Evolutionary conservation across 495 filamentous ascomycete species (phyloP), one percentile per base, ranked within the genome.

Genomic region (Neurospora hispaniola): DNA sequence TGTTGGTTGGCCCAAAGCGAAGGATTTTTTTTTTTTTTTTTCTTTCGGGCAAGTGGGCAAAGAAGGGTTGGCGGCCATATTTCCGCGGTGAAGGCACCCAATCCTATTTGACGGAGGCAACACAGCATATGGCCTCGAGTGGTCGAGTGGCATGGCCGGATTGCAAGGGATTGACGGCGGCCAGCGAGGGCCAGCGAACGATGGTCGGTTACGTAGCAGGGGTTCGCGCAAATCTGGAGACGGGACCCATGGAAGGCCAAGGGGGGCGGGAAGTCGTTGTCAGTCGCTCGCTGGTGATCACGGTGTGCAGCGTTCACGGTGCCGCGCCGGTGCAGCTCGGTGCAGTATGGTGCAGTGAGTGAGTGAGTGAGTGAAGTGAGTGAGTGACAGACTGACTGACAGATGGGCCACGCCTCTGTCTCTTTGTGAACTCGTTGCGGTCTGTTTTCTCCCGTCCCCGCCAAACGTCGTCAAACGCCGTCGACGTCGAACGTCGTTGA

Each of bases 211-310:
- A 66, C 54, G 14, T 66, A 66, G 54, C 54, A 66, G 54, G 54
- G 54, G 54, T 66, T 66, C 54, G 54, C 54, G 54, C 54, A 66
- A 66, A 66, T 66, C 54, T 66, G 54, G 54, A 66, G 54, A 66
- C 27, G 54, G 54, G 27, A 62, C 2, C 48, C 48, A 59, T 59
- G 23, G 23, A 23, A 16, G 48, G 48, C 23, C 54, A 62, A 62
- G 54, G 54, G 54, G 54, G 23, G 27, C 54, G 11, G 54, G 31
- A 35, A 27, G 54, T 66, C 54, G 12, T 35, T 66, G 54, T 66
- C 27, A 27, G 54, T 66, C 54, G 54, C 54, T 66, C 54, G 54
- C 54, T 66, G 54, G 54, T 66, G 54, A 35, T 66, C 54, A 66
- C 54, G 54, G 54, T 35, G 54, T 35, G 54, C 54, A 66, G 27